Conservation (phyloP, 2,329 filamentous ascomycete genomes). For the Macrophomina pseudophaseolina region DNA sequence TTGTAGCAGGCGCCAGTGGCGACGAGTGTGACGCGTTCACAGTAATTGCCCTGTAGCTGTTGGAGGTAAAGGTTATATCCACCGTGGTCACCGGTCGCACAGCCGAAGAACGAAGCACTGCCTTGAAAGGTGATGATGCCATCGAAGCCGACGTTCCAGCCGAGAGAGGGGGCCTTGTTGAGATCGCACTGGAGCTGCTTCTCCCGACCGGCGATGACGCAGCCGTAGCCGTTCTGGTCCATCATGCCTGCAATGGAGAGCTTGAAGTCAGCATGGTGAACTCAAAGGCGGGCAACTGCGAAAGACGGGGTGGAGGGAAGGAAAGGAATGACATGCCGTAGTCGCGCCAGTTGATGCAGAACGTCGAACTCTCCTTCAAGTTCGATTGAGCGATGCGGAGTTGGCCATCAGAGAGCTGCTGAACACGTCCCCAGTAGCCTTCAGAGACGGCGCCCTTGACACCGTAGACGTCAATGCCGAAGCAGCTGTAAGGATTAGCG, state of each 20-base stretch:
- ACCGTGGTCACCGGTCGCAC: slow-evolving; percentile 13
- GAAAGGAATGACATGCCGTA: neutral
- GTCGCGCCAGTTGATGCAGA: neutral
- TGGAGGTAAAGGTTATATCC: slow-evolving; percentile 20
- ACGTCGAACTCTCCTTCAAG: neutral
- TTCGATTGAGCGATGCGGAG: slow-evolving; percentile 15
- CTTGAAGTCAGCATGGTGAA: neutral
- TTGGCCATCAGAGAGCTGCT: slow-evolving; percentile 17
- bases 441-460: neutral
- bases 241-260: neutral
- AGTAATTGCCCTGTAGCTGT: neutral
- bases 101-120: neutral
- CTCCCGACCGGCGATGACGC: slow-evolving; percentile 1
- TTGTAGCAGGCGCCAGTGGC: neutral
- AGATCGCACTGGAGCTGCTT: slow-evolving; percentile 19
- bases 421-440: neutral
- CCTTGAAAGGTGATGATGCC: slow-evolving; percentile 3
- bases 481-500: slow-evolving; percentile 8
- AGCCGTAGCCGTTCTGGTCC: slow-evolving; percentile 16
- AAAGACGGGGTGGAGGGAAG: neutral
- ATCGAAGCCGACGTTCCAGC: slow-evolving; percentile 6
- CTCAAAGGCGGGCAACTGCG: neutral
- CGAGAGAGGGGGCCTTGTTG: neutral
- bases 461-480: slow-evolving; percentile 1
- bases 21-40: neutral